Evolutionary conservation across 169 alveolate species (phyloP), one percentile per base, ranked within the genome.

Genomic region (Cryptosporidium tyzzeri): DNA sequence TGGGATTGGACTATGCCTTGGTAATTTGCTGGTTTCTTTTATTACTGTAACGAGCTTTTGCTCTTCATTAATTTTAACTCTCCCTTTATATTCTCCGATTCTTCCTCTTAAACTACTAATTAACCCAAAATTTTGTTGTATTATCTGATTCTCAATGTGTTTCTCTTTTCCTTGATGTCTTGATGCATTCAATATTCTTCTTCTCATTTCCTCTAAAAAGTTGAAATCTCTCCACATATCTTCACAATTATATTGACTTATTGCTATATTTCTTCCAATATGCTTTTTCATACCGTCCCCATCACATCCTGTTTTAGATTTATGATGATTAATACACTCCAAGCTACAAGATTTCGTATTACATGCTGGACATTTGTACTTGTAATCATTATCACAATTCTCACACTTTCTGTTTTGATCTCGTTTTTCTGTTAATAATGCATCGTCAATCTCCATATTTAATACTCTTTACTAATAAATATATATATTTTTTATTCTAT

Each of bases 281-380:
- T 62, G 75, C 31, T 59, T 80, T 12, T 45, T 80, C 12, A 80
- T 21, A 21, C 67, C 62, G 23, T 80, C 31, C 9, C 89, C 89
- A 62, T 80, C 75, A 48, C 89, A 80, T 31, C 89, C 89, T 10
- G 89, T 62, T 62, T 23, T 62, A 21, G n/a, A 35, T 26, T 86
- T 86, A 62, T 86, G 92, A 29, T 23, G 23, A 26, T 74, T 71
- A 21, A 86, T 85, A 55, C 92, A 86, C 58, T 71, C 80, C 39
- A 86, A 48, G 21, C 86, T 50, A 84, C 92, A 86, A 5, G 92
- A 80, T 31, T 26, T 70, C 31, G 50, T 21, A 21, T 26, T 35
- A 69, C 92, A 86, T 37, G 74, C 92, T 23, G 92, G 92, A 31
- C 92, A 86, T 45, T 39, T 86, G 51, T 86, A 86, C 68, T 86